Percentiles rank a stretch among this genome's conserved stretches.
phyloP scores from a whole-genome alignment of 305 asterid genomes.

The Fraxinus albicans region DNA sequence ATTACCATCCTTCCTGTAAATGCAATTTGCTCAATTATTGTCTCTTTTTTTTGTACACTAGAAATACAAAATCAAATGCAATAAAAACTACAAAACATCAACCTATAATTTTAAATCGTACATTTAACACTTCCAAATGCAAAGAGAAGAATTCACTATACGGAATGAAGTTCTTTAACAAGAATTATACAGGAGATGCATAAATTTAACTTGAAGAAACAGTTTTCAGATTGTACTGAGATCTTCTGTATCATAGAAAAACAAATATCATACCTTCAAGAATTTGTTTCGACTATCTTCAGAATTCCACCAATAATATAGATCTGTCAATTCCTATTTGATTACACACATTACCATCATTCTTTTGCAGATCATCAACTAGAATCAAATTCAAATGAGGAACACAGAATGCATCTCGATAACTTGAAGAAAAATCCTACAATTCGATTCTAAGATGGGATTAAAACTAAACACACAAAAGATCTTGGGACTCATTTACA shows the following conservation, averaged over 20 bases:
- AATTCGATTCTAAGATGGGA: neutral
- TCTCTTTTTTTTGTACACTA: neutral
- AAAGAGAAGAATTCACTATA: neutral
- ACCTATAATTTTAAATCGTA: neutral
- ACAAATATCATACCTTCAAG: neutral
- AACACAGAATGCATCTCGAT: neutral
- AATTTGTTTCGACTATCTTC: neutral
- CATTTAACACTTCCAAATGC: neutral
- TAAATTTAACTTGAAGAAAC: neutral
- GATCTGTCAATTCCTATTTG: neutral
- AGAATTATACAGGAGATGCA: neutral
- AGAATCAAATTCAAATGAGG: neutral
- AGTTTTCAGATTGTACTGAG: neutral
- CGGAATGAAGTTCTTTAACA: neutral
- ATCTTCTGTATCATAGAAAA: neutral
- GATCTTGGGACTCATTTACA: neutral
- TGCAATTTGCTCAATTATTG: neutral
- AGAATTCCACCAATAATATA: neutral
- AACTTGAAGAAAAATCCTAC: neutral
- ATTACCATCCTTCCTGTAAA: slow-evolving; percentile 76
- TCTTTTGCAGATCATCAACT: neutral
- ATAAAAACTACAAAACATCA: neutral
- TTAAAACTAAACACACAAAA: neutral
- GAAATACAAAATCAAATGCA: neutral
- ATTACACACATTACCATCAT: neutral